These are phyloP conservation scores for Cercospora citrullina DNA, from an alignment of 2,329 filamentous ascomycete genomes.

Conservation along the genomic window DNA sequence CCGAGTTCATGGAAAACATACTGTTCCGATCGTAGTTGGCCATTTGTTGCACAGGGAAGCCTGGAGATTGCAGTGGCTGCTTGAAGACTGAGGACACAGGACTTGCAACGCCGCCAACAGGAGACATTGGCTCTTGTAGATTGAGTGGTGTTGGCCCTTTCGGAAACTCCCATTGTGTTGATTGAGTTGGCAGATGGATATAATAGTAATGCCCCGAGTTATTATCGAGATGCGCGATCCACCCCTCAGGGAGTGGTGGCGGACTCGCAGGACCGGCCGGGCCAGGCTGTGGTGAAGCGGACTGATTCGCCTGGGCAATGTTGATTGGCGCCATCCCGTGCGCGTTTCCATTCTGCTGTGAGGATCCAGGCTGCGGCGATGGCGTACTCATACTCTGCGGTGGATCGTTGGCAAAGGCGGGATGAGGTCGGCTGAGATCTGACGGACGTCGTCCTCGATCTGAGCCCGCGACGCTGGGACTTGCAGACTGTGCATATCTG, in stretches of 20 bases:
- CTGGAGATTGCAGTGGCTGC: constrained; percentile 73
- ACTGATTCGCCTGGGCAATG: constrained; percentile 38
- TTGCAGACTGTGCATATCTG: constrained; percentile 51
- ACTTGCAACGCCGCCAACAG: constrained; percentile 58
- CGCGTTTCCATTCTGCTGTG: constrained; percentile 38
- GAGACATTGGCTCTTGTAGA: constrained; percentile 82
- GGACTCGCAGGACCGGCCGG: constrained; percentile 71
- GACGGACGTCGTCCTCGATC: constrained; percentile 32
- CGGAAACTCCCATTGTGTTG: constrained; percentile 98
- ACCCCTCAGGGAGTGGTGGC: constrained; percentile 91
- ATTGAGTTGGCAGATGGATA: constrained; percentile 91
- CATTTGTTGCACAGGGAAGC: constrained; percentile 72
- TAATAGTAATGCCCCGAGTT: constrained; percentile 99
- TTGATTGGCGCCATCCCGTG: constrained; percentile 46
- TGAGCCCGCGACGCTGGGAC: constrained; percentile 30
- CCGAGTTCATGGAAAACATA: constrained; percentile 76
- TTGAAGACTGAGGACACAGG: constrained; percentile 55
- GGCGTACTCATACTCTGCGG: constrained; percentile 33
- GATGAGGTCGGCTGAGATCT: constrained; percentile 63
- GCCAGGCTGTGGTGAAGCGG: constrained; percentile 23
- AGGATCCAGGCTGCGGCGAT: constrained; percentile 50
- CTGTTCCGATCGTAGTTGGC: constrained; percentile 77
- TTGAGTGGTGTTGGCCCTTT: constrained; percentile 90
- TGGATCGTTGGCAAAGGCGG: constrained; percentile 85
- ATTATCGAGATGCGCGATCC: constrained; percentile 95